Evolutionary conservation across 176 grass and related monocot species (phyloP).

Genomic region (Ananas comosus): DNA sequence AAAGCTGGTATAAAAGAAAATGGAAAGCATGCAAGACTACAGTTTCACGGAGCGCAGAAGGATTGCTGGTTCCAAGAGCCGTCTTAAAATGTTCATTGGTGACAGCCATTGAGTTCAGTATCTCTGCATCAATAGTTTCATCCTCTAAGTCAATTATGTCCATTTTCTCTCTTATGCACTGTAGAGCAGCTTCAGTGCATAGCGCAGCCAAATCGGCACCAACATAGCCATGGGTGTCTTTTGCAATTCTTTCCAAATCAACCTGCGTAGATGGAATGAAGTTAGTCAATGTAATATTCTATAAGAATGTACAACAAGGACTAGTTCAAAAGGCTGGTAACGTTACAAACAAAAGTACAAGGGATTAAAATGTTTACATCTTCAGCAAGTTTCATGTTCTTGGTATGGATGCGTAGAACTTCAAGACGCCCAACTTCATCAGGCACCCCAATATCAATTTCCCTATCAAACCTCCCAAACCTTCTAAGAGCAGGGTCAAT

Average conservation of each 20-base stretch:
- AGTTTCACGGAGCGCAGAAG: constrained; percentile 55
- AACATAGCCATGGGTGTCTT: constrained; percentile 48
- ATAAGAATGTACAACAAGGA: not conserved
- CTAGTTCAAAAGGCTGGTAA: not conserved
- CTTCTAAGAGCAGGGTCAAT: constrained; percentile 56
- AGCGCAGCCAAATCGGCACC: constrained; percentile 49
- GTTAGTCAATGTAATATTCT: not conserved
- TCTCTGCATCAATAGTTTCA: constrained; percentile 44
- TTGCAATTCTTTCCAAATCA: constrained; percentile 40
- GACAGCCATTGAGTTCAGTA: constrained; percentile 48
- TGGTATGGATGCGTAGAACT: constrained; percentile 46
- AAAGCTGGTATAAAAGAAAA: not conserved
- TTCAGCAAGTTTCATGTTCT: constrained; percentile 32
- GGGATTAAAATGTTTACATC: constrained; percentile 17
- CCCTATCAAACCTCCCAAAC: constrained; percentile 44
- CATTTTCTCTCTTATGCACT: constrained; percentile 71
- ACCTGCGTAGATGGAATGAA: constrained; percentile 19
- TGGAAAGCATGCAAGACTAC: constrained; percentile 3
- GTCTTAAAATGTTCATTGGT: constrained; percentile 57
- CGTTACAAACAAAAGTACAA: not conserved
- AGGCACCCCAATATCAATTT: constrained; percentile 51
- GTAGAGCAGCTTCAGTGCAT: constrained; percentile 51
- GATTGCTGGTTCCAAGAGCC: constrained; percentile 41
- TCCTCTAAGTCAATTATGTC: constrained; percentile 61
- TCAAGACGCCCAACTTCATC: constrained; percentile 52